Base-by-base conservation (phyloP, 176 grass and related monocot species). In the Triticum timopheevii region DNA sequence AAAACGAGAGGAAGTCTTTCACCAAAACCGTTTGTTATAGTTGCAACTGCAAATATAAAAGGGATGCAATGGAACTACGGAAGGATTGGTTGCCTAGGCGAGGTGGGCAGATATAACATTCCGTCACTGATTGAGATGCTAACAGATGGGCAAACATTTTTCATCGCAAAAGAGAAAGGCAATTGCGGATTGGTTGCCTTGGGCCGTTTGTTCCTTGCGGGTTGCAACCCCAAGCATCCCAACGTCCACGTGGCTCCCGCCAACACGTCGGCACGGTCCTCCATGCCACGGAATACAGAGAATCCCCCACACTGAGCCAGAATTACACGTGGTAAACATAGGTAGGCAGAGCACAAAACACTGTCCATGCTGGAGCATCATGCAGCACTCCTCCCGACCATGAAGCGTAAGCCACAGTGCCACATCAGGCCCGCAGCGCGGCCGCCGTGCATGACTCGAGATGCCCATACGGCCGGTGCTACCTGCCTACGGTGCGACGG, bases 401-500 rank as follows among this genome's bases (percentile, higher is more conserved):
- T 0, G 77, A 42, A 45, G 85, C 80, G 45, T 90, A 81, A 38
- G 76, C 80, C 76, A 79, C 67, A 82, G 65, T 33, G 34, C 25
- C 67, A 61, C 59, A 80, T 87, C 74, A 59, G 73, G 80, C 23
- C 65, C 6, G 30, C 84, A 87, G 69, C 73, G 68, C 25, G 0
- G 24, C 73, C 33, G 45, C 23, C 35, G 89, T 78, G 45, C 85
- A 68, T 10, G 23, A 73, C 86, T 88, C 86, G 86, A 85, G 90
- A 91, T 42, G 85, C 62, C 80, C 39, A 78, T 81, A 33, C 9
- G n/a, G 16, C 40, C 38, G 33, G 58, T 6, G 19, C 67, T 65
- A 5, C 5, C 69, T 40, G 65, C 6, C 68, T n/a, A 36, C 4
- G 19, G 34, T 11, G 25, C 24, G 80, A 83, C 9, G 39, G 39